Evolutionary conservation across 495 filamentous ascomycete genomes (phyloP), one percentile per base, ranked within the genome.

Genomic region (Aspergillus kassunensis): DNA sequence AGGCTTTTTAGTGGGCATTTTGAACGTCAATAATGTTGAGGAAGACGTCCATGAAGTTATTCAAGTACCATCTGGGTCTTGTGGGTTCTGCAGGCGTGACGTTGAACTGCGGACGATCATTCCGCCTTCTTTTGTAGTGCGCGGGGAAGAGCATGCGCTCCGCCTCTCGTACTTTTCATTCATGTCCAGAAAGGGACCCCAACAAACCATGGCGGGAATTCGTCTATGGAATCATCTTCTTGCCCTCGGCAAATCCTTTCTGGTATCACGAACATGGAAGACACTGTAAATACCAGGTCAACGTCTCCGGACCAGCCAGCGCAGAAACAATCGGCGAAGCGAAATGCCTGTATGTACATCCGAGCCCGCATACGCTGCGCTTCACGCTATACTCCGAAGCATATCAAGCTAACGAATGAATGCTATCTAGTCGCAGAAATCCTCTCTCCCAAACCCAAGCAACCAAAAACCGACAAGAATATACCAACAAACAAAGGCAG

Each of bases 391-490:
- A 20, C 9, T 13, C 20, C 4, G 12, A 18, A 39, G 20, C 21
- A 6, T 37, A 29, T 24, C 21, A n/a, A 27, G 24, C 34, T 49
- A 30, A 49, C 34, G 16, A n/a, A 35, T 31, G n/a, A 4, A 8
- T 1, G 12, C 27, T 15, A n/a, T n/a, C n/a, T 53, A 85, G 86
- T 91, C 67, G 67, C 82, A 55, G 82, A 86, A 53, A 79, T 93
- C 48, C 87, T 91, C 77, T 69, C 77, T 4, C 75, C 78, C 10
- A 82, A 83, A 62, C 63, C 66, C 44, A 81, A 83, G 58, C 69
- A 67, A 24, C 60, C 55, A 13, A 69, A 78, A 58, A 55, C 58
- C 23, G 56, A 57, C 54, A 63, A 59, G 25, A 20, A 40, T 46
- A 55, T 55, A 61, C 54, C 66, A n/a, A n/a, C n/a, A n/a, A n/a